phyloP scores from a whole-genome alignment of 441 rosid genomes.

The Adansonia gregorii region DNA sequence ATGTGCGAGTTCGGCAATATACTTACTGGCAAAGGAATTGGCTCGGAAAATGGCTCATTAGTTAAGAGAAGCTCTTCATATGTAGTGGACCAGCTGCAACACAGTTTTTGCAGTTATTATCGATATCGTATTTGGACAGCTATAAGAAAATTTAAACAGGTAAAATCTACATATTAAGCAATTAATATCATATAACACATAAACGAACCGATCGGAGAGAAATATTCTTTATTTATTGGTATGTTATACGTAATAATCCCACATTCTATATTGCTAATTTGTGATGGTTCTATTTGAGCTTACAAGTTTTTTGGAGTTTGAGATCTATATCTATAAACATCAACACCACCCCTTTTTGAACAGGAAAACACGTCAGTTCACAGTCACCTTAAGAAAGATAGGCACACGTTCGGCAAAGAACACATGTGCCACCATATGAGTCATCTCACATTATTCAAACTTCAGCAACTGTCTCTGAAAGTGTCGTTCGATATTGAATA shows the following conservation, averaged over 20 bases:
- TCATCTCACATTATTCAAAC: background rate
- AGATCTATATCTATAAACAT: background rate
- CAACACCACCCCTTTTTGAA: background rate
- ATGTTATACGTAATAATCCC: background rate
- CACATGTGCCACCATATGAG: background rate
- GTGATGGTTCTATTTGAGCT: slow-evolving; percentile 2
- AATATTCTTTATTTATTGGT: background rate
- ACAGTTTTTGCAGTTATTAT: slow-evolving; percentile 31
- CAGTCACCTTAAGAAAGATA: background rate
- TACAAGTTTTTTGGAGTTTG: background rate
- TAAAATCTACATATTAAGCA: background rate
- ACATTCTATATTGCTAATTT: background rate
- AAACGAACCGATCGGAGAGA: background rate
- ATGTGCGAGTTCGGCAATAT: background rate
- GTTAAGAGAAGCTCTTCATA: slow-evolving; percentile 84
- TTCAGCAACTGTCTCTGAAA: background rate
- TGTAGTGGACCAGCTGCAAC: slow-evolving; percentile 82
- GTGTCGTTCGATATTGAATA: background rate
- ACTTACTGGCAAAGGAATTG: slow-evolving; percentile 83
- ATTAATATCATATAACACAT: background rate
- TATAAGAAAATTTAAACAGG: background rate
- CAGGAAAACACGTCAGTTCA: background rate
- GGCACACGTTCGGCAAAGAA: background rate
- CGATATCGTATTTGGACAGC: background rate
- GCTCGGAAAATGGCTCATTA: slow-evolving; percentile 74